Base-by-base conservation (phyloP, 2,329 filamentous ascomycete genomes). In the Chaetomiaceae sp. region DNA sequence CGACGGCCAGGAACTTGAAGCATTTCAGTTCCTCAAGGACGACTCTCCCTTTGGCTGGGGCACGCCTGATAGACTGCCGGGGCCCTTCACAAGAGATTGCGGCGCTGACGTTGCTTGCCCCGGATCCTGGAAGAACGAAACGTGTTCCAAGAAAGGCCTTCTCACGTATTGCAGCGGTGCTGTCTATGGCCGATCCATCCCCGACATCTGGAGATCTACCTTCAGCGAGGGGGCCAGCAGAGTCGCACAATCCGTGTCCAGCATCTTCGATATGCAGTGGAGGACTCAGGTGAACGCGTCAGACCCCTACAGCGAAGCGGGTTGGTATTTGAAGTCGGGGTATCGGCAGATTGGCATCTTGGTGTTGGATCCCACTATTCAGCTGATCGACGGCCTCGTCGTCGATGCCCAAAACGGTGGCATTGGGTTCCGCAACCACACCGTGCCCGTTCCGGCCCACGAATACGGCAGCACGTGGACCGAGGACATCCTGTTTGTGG, bases 361-460 rank as follows among this genome's bases (percentile, higher is more conserved):
- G 33, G 12, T 35, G 25, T 23, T 54, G n/a, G 46, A 54, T 13
- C 21, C 37, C 6, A 34, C 14, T 5, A 43, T 50, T 2, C 47
- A 44, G 3, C 43, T 54, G 10, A 33, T 54, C 8, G 51, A 54
- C 12, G 47, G 51, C 16, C 47, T 54, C 19, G 35, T 54, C 10
- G 48, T 54, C 14, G 51, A 54, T n/a, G 25, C 51, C 5, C 14
- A 43, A 30, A 43, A 16, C 19, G 51, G 51, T 1, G 51, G 51
- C n/a, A 47, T 54, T 5, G 51, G 51, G 3, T 54, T 54, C 31
- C 46, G 51, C 17, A 54, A 54, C 25, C 47, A 54, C 17, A 54
- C 45, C 12, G 41, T 38, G 5, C 46, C 51, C 3, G 16, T 30
- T 12, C 14, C 35, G 4, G 19, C 42, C 4, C 38, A 47, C 14